phyloP scores from a whole-genome alignment of 2,329 filamentous ascomycete species.

The Colletotrichum truncatum region DNA sequence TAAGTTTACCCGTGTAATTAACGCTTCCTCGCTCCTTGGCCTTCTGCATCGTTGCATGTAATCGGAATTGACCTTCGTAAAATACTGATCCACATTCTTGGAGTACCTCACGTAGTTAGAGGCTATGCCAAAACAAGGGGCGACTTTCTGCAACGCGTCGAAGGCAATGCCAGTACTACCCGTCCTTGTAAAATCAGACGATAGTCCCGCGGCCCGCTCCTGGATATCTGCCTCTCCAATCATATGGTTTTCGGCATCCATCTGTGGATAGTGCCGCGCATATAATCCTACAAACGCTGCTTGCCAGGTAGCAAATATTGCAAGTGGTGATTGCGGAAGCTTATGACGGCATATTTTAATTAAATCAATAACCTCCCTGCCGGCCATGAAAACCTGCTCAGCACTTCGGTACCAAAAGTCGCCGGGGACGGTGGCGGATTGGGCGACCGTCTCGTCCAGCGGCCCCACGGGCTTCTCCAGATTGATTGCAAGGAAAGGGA shows the following conservation, averaged over 20 bases:
- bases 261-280: constrained; percentile 72
- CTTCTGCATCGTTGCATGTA: constrained; percentile 43
- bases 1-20: constrained; percentile 52
- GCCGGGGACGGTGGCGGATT: constrained; percentile 54
- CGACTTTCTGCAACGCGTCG: constrained; percentile 61
- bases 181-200: constrained; percentile 41
- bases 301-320: constrained; percentile 73
- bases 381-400: constrained; percentile 69
- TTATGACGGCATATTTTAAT: constrained; percentile 69
- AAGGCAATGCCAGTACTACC: constrained; percentile 58
- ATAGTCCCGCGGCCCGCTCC: constrained; percentile 35
- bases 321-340: constrained; percentile 73
- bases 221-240: constrained; percentile 43
- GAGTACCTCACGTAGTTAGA: constrained; percentile 64
- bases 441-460: constrained; percentile 66
- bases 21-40: constrained; percentile 41
- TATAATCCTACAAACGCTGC: constrained; percentile 74
- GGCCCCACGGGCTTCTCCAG: constrained; percentile 61
- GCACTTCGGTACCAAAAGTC: constrained; percentile 73
- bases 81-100: constrained; percentile 62
- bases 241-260: constrained; percentile 70
- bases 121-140: constrained; percentile 63
- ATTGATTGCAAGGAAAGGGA: constrained; percentile 72
- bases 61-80: constrained; percentile 49
- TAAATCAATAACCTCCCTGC: constrained; percentile 71